A percentile compares a stretch with the other conserved stretches of the same genome.
Evolutionary conservation across 768 basidiomycete genomes (phyloP).

Genomic region (Mycena alexandri): DNA sequence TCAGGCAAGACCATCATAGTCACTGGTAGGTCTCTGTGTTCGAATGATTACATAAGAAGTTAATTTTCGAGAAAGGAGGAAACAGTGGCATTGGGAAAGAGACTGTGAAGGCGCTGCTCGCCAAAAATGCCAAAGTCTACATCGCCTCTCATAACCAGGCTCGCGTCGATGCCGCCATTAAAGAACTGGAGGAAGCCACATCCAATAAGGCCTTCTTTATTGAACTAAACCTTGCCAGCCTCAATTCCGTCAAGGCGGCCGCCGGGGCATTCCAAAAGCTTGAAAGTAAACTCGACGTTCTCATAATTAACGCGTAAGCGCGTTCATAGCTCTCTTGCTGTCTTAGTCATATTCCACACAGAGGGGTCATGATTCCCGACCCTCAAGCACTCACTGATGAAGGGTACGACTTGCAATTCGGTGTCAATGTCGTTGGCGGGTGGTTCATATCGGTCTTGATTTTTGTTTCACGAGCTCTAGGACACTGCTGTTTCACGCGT

Average conservation of each 20-base stretch:
- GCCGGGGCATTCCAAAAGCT: background rate
- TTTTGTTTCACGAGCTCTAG: background rate
- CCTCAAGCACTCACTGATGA: background rate
- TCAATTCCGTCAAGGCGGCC: slow-evolving; percentile 13
- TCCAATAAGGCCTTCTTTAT: background rate
- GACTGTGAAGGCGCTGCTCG: slow-evolving; percentile 6
- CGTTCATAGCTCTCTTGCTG: background rate
- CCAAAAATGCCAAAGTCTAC: slow-evolving; percentile 13
- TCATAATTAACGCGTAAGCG: slow-evolving; percentile 3
- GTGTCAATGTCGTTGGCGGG: slow-evolving; percentile 3
- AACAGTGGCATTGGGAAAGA: slow-evolving; percentile 13
- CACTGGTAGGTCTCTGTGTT: background rate
- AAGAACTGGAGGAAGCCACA: background rate
- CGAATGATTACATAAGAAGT: too few species aligned
- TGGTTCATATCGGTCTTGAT: background rate
- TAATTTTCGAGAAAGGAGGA: background rate
- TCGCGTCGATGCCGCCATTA: slow-evolving; percentile 8
- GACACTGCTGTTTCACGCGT: background rate
- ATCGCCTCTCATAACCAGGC: slow-evolving; percentile 12
- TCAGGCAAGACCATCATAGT: slow-evolving; percentile 3
- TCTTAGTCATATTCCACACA: background rate
- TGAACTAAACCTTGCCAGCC: slow-evolving; percentile 2
- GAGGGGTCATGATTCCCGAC: background rate
- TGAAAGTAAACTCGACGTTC: slow-evolving; percentile 12
- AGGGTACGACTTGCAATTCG: slow-evolving; percentile 10